Conservation (phyloP, 306 rosid species). For the Notholithocarpus densiflorus region DNA sequence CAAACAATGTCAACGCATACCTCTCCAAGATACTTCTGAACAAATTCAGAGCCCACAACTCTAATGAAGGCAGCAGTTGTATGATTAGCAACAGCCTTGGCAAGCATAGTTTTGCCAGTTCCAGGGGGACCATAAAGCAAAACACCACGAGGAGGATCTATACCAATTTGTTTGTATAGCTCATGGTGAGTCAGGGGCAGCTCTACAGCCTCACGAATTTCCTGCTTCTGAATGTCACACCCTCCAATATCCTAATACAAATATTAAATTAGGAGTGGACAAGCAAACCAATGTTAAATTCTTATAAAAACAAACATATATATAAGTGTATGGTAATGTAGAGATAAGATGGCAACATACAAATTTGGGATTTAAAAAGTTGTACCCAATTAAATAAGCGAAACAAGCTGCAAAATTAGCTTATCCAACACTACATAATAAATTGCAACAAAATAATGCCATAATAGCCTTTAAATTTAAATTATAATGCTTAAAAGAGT, state of each 20-base stretch:
- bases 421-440: neutral
- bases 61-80: constrained; percentile 99
- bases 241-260: constrained; percentile 86
- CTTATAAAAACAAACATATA: neutral
- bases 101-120: constrained; percentile 98
- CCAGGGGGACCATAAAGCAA: constrained; percentile 98
- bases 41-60: constrained; percentile 99
- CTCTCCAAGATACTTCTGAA: constrained; percentile 99
- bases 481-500: neutral
- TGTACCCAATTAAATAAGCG: neutral
- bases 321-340: neutral
- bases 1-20: constrained; percentile 38
- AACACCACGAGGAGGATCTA: constrained; percentile 99
- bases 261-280: neutral
- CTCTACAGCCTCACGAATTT: constrained; percentile 99
- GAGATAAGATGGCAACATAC: neutral
- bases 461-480: neutral
- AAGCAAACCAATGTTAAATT: neutral
- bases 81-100: constrained; percentile 98
- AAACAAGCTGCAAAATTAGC: no score
- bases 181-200: constrained; percentile 97
- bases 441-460: neutral
- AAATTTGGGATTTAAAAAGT: neutral
- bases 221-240: constrained; percentile 98
- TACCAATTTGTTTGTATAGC: constrained; percentile 94